A percentile compares a stretch with the other conserved stretches of the same genome.
Conservation (phyloP, 306 rosid species). For the Cucumis melo region DNA sequence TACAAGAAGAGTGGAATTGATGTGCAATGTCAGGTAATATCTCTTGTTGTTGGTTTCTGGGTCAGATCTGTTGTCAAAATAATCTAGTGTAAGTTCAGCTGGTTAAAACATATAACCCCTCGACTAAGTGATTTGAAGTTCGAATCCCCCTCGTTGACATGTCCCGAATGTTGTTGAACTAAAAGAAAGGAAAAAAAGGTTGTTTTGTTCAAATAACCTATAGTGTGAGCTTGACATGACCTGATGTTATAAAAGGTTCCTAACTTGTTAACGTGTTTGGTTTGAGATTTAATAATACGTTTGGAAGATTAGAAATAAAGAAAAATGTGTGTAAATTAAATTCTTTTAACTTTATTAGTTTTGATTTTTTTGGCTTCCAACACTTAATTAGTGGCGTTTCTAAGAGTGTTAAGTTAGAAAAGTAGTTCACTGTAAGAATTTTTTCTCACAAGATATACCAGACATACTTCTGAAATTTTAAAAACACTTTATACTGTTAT, state of each 20-base stretch:
- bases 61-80: not conserved
- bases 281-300: not conserved
- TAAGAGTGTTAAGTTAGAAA: not conserved
- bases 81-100: not conserved
- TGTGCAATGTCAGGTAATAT: conserved; percentile 97
- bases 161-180: too few relatives aligned
- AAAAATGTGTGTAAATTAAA: not conserved
- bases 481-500: not conserved
- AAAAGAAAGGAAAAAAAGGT: not conserved
- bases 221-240: not conserved
- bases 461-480: not conserved
- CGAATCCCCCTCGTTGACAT: too few relatives aligned
- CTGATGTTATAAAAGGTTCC: not conserved
- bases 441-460: not conserved
- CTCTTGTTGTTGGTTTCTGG: not conserved
- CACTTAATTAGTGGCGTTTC: not conserved
- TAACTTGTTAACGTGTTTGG: not conserved
- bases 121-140: too few relatives aligned
- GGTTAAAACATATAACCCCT: too few relatives aligned
- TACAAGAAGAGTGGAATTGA: conserved; percentile 91
- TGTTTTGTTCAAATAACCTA: not conserved
- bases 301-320: not conserved
- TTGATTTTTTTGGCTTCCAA: not conserved
- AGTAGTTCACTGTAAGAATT: not conserved
- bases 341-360: too few relatives aligned